phyloP scores from a whole-genome alignment of 2,329 filamentous ascomycete genomes.

The Penicillium sp. region DNA sequence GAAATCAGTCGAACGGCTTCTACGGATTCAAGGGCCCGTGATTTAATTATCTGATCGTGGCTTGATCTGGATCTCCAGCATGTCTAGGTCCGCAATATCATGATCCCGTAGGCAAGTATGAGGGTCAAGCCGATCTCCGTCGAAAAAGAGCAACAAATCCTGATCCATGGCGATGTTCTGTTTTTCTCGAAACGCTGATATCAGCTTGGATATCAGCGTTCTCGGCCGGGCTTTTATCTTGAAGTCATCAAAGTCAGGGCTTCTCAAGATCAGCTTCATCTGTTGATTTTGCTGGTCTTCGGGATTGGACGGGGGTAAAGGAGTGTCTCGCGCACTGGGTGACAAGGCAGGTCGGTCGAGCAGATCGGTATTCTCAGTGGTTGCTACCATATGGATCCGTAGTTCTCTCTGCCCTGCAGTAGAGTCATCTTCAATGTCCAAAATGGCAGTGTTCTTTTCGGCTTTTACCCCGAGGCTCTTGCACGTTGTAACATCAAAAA shows the following conservation, averaged over 20 bases:
- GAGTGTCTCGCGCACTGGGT: not conserved
- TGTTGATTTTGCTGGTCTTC: slow-evolving; percentile 32
- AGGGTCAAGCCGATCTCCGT: slow-evolving; percentile 72
- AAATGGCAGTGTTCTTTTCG: slow-evolving; percentile 43
- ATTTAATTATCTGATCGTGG: slow-evolving; percentile 27
- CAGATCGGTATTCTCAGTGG: slow-evolving; percentile 68
- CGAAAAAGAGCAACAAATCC: slow-evolving; percentile 69
- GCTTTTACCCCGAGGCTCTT: slow-evolving; percentile 66
- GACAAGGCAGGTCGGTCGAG: slow-evolving; percentile 24
- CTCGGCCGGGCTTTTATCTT: slow-evolving; percentile 49
- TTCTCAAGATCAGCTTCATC: slow-evolving; percentile 57
- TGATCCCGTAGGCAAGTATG: slow-evolving; percentile 65
- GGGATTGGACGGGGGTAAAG: not conserved
- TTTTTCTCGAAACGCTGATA: slow-evolving; percentile 63
- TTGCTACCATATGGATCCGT: slow-evolving; percentile 75
- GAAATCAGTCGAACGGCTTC: too few species aligned
- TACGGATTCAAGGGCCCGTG: too few species aligned
- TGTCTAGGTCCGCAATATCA: slow-evolving; percentile 75
- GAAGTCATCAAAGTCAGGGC: slow-evolving; percentile 55
- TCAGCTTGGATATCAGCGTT: slow-evolving; percentile 66
- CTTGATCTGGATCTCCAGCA: slow-evolving; percentile 73
- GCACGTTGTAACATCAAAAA: slow-evolving; percentile 79
- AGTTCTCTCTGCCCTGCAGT: slow-evolving; percentile 56
- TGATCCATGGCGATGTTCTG: slow-evolving; percentile 57
- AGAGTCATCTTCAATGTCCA: slow-evolving; percentile 49